Evolutionary conservation across 345 rosid species (phyloP).

Genomic region (Pugionium cornutum): DNA sequence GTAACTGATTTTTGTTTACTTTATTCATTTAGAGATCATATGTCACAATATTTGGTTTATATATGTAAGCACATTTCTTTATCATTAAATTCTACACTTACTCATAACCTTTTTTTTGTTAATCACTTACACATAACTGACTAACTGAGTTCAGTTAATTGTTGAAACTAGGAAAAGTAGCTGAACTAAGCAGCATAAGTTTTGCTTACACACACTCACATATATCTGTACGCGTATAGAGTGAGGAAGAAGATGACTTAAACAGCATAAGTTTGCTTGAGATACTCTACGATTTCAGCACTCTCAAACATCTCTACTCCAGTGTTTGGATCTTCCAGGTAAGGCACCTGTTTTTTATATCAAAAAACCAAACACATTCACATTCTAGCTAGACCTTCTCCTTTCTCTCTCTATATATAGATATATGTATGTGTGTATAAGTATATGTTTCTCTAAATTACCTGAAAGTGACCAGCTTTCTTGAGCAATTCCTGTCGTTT

Average conservation of each 20-base stretch:
- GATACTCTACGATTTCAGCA: slow-evolving; percentile 81
- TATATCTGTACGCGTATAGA: slow-evolving; percentile 1
- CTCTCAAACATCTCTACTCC: slow-evolving; percentile 92
- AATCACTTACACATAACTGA: too few relatives aligned
- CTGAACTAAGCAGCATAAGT: slow-evolving; percentile 17
- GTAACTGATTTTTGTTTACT: not conserved
- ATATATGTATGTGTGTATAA: too few relatives aligned
- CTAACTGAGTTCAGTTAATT: slow-evolving; percentile 7
- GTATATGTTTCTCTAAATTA: slow-evolving; percentile 33
- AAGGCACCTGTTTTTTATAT: slow-evolving; percentile 60
- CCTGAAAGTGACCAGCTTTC: slow-evolving; percentile 81
- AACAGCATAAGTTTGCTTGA: slow-evolving; percentile 73
- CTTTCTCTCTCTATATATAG: not conserved
- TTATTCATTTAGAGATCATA: too few relatives aligned
- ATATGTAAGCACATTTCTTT: slow-evolving; percentile 4
- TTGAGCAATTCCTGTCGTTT: slow-evolving; percentile 63
- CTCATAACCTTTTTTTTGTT: not conserved
- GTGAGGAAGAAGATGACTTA: slow-evolving; percentile 32
- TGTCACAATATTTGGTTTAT: not conserved
- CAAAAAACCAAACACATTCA: too few relatives aligned
- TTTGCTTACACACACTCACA: slow-evolving; percentile 9
- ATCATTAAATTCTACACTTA: slow-evolving; percentile 3
- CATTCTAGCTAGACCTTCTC: not conserved
- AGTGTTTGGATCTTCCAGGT: slow-evolving; percentile 89
- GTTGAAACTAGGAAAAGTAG: slow-evolving; percentile 8